Evolutionary conservation across 1,284 basidiomycete genomes (phyloP).

Genomic region (Ceratobasidium sp.): DNA sequence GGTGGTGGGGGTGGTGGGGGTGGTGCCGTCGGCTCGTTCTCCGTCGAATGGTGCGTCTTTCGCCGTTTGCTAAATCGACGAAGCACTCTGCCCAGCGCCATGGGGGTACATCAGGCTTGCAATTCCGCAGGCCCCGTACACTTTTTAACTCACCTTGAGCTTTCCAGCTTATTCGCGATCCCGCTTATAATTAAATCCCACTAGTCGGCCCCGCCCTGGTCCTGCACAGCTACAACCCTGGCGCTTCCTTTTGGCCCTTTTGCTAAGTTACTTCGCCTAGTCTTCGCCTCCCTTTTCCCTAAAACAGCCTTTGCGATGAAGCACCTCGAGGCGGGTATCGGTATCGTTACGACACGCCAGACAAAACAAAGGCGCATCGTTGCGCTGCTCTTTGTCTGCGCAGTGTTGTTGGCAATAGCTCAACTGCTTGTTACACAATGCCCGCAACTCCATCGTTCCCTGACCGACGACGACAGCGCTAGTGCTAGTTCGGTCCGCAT

Average conservation of each 20-base stretch:
- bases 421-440: neutral
- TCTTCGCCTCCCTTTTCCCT: neutral
- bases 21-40: neutral
- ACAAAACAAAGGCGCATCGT: neutral
- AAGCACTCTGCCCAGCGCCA: slow-evolving; percentile 25
- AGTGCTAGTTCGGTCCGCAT: slow-evolving; percentile 1
- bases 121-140: neutral
- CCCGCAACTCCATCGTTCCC: slow-evolving; percentile 22
- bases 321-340: neutral
- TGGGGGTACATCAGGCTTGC: neutral
- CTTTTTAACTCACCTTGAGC: neutral
- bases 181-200: slow-evolving; percentile 28
- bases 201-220: neutral
- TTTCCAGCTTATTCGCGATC: slow-evolving; percentile 26
- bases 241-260: neutral
- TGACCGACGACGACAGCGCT: neutral
- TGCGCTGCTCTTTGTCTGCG: neutral
- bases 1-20: slow-evolving; percentile 4
- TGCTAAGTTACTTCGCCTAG: too few species aligned
- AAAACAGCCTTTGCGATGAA: slow-evolving; percentile 13
- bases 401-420: neutral
- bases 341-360: too few species aligned
- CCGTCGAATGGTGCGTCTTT: slow-evolving; percentile 6
- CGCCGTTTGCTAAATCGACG: slow-evolving; percentile 30
- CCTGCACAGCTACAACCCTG: slow-evolving; percentile 19